Base-by-base conservation (phyloP, 768 basidiomycete species). In the Pleurotus giganteus region DNA sequence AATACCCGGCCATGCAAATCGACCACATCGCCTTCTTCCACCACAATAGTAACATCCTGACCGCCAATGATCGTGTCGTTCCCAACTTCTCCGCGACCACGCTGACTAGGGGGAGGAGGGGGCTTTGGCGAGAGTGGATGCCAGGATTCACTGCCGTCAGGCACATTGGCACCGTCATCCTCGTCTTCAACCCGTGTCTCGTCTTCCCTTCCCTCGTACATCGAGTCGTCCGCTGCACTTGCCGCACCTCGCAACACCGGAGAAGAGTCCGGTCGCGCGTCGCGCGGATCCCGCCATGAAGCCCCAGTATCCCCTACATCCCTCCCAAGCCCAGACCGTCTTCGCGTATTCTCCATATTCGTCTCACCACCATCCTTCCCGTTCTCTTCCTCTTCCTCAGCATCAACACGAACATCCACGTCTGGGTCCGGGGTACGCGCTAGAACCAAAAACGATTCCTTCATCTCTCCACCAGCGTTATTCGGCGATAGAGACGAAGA, bases 1-100 rank as follows among this genome's bases (percentile, higher is more conserved):
- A 66, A 47, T 15, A 66, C 54, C 24, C 64, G 67, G 11, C 65
- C 68, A 46, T 63, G 63, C 24, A 65, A 57, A 24, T 65, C 59
- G 7, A 57, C 60, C 9, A 60, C 56, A 27, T 60, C 59, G 23
- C 59, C 61, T 31, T 53, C 55, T 37, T 60, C 61, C 21, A 61
- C 45, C 19, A 59, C 54, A 17, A 58, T 39, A 23, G 58, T 57
- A 28, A n/a, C 31, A 37, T 26, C 45, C 15, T 28, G 55, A 29
- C 47, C 53, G 59, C 60, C 29, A 29, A 41, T 52, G 39, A 34
- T 17, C 26, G 44, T 23, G 36, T 57, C 56, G 34, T 59, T 41
- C 34, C 23, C 52, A 8, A 36, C 50, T 34, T 44, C 47, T 19
- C 27, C 54, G 17, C 27, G 12, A 37, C 50, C 28, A 57, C 56